Evolutionary conservation across 1,284 basidiomycete genomes (phyloP), one percentile per base, ranked within the genome.

Genomic region (Ganoderma lingzhi): DNA sequence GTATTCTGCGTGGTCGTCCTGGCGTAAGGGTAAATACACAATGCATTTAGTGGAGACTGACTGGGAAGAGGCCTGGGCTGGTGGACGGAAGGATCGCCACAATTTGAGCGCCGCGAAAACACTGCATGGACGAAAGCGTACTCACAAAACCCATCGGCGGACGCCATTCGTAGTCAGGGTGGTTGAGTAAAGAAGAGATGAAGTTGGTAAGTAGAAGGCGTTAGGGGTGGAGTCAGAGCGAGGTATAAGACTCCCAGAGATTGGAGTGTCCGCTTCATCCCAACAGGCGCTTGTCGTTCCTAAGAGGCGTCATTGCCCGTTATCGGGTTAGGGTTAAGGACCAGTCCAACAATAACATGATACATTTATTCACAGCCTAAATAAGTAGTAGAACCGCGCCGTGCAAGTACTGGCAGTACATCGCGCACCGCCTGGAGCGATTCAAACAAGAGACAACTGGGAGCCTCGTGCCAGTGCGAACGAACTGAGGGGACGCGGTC

Each of bases 1-100:
- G 53, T 2, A 55, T 39, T 12, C 62, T 68, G 30, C 15, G 8
- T 44, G 28, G 39, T 19, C 14, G 37, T 28, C 15, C 51, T 45
- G 15, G 28, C 35, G 35, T 51, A 30, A 53, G 65, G n/a, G 28
- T 15, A 35, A 4, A 37, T 17, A 30, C 14, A 14, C 23, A 3
- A 56, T 19, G 12, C 10, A 30, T 44, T 14, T 28, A 8, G 8
- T 32, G 39, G n/a, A 30, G 4, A 67, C 65, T 67, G 2, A 67
- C 66, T 63, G 62, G 35, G 65, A 67, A 8, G 65, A 55, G 28
- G 61, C 51, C 41, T 62, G 65, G 30, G 65, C 65, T 67, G 19
- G 59, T n/a, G 58, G 37, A 12, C 0, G 6, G 23, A 17, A 32
- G 5, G 39, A 61, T 42, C 59, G 59, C 59, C 59, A 61, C 59